A percentile compares a stretch with the other conserved stretches of the same genome.
These are phyloP conservation scores for Fusarium tjaetaba DNA, from an alignment of 2,329 filamentous ascomycete species.

Conservation along the genomic window DNA sequence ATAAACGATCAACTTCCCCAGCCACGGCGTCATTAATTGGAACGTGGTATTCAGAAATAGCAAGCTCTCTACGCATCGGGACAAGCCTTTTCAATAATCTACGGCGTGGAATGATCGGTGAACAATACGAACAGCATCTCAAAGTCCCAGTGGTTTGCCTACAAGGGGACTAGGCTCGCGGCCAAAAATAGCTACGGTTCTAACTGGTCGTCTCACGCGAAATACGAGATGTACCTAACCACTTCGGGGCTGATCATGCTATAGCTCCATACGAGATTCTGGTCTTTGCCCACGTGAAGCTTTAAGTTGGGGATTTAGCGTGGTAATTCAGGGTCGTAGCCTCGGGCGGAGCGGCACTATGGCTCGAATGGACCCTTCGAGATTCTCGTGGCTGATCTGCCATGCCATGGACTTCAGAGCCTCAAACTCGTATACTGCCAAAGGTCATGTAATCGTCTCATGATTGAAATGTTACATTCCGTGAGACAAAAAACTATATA, in stretches of 20 bases:
- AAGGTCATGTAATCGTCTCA: background rate
- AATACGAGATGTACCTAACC: constrained; percentile 21
- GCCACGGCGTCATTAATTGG: constrained; percentile 5
- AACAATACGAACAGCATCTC: background rate
- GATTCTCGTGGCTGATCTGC: background rate
- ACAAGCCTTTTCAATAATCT: background rate
- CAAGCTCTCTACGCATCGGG: background rate
- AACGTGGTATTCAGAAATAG: background rate
- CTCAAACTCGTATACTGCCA: background rate
- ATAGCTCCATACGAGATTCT: background rate
- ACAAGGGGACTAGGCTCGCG: background rate
- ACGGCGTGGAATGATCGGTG: constrained; percentile 16
- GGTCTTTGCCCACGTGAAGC: background rate
- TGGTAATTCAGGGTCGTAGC: background rate
- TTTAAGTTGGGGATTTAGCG: background rate
- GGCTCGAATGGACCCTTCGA: constrained; percentile 4
- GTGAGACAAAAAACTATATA: background rate
- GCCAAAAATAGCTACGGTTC: background rate
- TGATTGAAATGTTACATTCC: background rate
- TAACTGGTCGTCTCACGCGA: background rate
- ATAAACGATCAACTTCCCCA: background rate
- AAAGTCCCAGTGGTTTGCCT: background rate
- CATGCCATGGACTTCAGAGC: background rate
- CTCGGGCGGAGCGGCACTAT: background rate
- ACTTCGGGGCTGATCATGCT: background rate